These are phyloP conservation scores for Eutypa lata DNA, from an alignment of 2,329 filamentous ascomycete genomes.

Conservation along the genomic window DNA sequence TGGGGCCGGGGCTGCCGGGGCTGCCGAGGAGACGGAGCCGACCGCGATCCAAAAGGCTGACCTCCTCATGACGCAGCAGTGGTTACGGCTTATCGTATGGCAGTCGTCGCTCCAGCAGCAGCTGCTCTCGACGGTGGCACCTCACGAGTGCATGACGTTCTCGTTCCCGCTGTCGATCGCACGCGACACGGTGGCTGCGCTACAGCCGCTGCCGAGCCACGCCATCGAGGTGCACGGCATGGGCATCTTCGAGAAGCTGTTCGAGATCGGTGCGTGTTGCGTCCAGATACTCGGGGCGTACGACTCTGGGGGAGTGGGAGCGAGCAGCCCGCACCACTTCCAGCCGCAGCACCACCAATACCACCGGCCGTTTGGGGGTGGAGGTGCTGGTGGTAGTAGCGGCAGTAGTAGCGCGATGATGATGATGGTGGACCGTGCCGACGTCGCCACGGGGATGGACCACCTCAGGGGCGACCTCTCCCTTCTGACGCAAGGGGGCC, in stretches of 20 bases:
- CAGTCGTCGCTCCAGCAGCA: constrained; percentile 66
- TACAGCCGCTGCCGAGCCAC: constrained; percentile 37
- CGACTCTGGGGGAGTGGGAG: constrained; percentile 17
- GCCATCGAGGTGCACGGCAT: constrained; percentile 46
- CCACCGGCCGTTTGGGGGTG: constrained; percentile 13
- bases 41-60: constrained; percentile 68
- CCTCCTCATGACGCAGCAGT: constrained; percentile 67
- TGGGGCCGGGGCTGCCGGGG: no score
- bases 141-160: constrained; percentile 59
- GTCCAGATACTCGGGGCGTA: constrained; percentile 40
- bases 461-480: constrained; percentile 29
- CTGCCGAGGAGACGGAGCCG: constrained; percentile 40
- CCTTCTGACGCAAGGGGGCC: constrained; percentile 25
- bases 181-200: constrained; percentile 48
- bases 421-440: constrained; percentile 1
- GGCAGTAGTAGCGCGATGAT: no score
- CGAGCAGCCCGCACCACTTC: constrained; percentile 8
- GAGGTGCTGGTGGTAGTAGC: not conserved
- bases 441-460: constrained; percentile 26
- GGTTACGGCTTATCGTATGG: constrained; percentile 70
- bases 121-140: constrained; percentile 56
- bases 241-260: constrained; percentile 50
- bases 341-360: not conserved
- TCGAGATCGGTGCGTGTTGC: constrained; percentile 43
- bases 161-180: constrained; percentile 61